Evolutionary conservation across 2,329 filamentous ascomycete genomes (phyloP), one percentile per base, ranked within the genome.

Genomic region (Chaetoscypha palmicola): DNA sequence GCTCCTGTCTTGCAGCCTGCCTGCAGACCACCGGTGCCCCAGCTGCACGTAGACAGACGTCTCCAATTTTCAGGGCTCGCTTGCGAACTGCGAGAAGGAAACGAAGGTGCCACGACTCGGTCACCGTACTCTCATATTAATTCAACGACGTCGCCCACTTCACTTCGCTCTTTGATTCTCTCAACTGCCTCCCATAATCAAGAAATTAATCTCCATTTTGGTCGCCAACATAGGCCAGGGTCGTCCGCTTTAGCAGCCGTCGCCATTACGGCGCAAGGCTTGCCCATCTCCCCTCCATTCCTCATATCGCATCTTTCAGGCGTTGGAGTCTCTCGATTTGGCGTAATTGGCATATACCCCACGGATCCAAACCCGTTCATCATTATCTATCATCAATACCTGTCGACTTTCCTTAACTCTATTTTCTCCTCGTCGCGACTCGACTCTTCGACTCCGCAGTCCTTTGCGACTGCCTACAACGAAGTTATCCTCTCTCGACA

Each of bases 231-330:
- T 51, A 54, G 55, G 49, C 49, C 49, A 41, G 59, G 38, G 58
- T 58, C 58, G 56, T 56, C 55, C 51, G 58, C 58, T 58, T 48
- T 48, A 55, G 50, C 51, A 59, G 59, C 58, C 57, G 57, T 58
- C 58, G 57, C 58, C 60, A 49, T 58, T 55, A 49, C 54, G 58
- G 59, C 57, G 58, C 53, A 59, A 59, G 58, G 60, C 57, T 57
- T 56, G 48, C 43, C 53, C 45, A 46, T 53, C 52, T 47, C 50
- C 38, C 46, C 51, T 52, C 41, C n/a, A 43, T 47, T 45, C 49
- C 48, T 24, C 35, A 44, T 52, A 40, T 43, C 47, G 48, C 54
- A 56, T 59, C 49, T 52, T 38, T 55, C 41, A 35, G 58, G 58
- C 58, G 57, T 60, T 61, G 52, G 49, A 48, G 50, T 54, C 43